phyloP scores from a whole-genome alignment of 768 basidiomycete genomes.

The Megacollybia marginata region DNA sequence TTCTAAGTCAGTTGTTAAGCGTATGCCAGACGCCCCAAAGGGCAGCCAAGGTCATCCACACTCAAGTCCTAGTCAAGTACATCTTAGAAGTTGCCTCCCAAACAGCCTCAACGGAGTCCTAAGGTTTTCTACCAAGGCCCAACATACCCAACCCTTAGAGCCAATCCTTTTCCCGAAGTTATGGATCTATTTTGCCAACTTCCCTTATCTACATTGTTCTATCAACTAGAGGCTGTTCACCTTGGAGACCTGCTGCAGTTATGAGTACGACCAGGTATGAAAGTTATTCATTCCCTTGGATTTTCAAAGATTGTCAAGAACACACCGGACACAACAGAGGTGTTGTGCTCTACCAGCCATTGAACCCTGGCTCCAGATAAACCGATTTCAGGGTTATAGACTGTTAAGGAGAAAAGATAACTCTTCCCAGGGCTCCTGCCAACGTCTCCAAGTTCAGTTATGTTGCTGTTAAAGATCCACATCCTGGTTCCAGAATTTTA shows the following conservation, averaged over 20 bases:
- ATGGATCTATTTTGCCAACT: slow-evolving; percentile 71
- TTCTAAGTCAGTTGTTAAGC: slow-evolving; percentile 68
- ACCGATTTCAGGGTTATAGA: slow-evolving; percentile 72
- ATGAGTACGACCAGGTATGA: slow-evolving; percentile 70
- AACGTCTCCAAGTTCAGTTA: no score
- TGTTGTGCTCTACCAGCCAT: slow-evolving; percentile 68
- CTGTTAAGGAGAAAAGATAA: no score
- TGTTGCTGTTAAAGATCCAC: no score
- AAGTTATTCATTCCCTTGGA: slow-evolving; percentile 66
- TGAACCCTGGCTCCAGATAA: slow-evolving; percentile 69
- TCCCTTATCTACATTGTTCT: slow-evolving; percentile 78
- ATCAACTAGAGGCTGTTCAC: slow-evolving; percentile 78
- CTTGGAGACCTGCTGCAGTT: slow-evolving; percentile 78
- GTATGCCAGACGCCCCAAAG: slow-evolving; percentile 49
- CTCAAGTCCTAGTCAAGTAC: slow-evolving; percentile 32
- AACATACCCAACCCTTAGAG: slow-evolving; percentile 54
- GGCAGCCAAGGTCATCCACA: slow-evolving; percentile 48
- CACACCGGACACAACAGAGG: slow-evolving; percentile 66
- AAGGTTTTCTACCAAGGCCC: slow-evolving; percentile 37
- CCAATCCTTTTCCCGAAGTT: slow-evolving; percentile 75
- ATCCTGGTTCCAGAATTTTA: no score
- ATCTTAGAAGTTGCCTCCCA: slow-evolving; percentile 26
- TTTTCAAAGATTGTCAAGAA: slow-evolving; percentile 67
- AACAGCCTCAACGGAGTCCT: slow-evolving; percentile 34
- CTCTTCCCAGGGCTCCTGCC: no score